These are phyloP conservation scores for Hanseniaspora pseudoguilliermondii DNA, from an alignment of 805 yeast genomes.

Conservation along the genomic window DNA sequence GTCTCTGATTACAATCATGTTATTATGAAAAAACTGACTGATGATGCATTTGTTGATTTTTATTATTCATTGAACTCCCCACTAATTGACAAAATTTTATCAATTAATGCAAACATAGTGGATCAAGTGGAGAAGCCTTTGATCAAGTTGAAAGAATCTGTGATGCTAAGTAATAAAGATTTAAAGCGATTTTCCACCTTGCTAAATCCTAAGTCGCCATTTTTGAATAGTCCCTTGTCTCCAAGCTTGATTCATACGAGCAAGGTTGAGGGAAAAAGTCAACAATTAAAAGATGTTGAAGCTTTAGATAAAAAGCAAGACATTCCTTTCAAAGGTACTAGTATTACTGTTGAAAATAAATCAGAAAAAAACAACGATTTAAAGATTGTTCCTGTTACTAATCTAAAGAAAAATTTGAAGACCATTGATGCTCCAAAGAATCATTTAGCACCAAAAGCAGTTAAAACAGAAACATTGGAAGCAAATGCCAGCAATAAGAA, in stretches of 20 bases:
- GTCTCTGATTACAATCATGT: slow-evolving; percentile 6
- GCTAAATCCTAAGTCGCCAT: slow-evolving; percentile 1
- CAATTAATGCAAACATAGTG: slow-evolving; percentile 19
- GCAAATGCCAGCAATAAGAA: neutral
- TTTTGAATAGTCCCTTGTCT: neutral
- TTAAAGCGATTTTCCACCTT: slow-evolving; percentile 6
- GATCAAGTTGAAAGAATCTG: slow-evolving; percentile 13
- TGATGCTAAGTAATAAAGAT: neutral
- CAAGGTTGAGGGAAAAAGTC: neutral
- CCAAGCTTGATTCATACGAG: neutral
- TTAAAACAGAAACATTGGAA: neutral
- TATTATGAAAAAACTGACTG: slow-evolving; percentile 12
- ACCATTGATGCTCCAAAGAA: neutral
- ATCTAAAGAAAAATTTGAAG: neutral
- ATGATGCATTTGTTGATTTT: slow-evolving; percentile 5
- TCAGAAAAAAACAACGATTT: neutral
- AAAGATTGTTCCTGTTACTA: neutral
- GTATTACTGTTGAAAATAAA: neutral
- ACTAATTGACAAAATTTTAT: slow-evolving; percentile 16
- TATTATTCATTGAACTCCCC: slow-evolving; percentile 22
- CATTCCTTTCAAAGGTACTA: neutral
- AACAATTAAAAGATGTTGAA: neutral
- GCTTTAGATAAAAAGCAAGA: neutral
- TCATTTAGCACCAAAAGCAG: too few relatives aligned
- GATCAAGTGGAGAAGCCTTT: slow-evolving; percentile 15